Base-by-base conservation (phyloP, 2,329 filamentous ascomycete genomes). In the Fusarium vanettenii region DNA sequence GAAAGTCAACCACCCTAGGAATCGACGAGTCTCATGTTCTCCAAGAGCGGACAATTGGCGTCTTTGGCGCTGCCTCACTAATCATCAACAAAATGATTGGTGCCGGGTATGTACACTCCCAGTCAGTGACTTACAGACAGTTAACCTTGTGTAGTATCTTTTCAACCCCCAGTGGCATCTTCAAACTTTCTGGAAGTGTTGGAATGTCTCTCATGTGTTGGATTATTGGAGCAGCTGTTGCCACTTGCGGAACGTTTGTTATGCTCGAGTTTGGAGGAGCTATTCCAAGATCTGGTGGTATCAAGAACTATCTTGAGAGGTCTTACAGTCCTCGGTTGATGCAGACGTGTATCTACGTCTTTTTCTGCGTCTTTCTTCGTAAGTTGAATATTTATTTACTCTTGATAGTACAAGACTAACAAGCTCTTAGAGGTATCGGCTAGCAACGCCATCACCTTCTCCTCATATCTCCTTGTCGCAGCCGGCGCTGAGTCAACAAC, bases 81-180 rank as follows among this genome's bases (percentile, higher is more conserved):
- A 70, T 78, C 11, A 70, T 76, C 31, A 78, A 78, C 20, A 78
- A 78, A 41, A 78, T 78, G 13, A 76, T 78, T 14, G 76, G 76
- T 11, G 67, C 76, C 13, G 75, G 76, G 75, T 76, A 60, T 20
- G 64, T 35, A 6, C 22, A 66, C 22, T 5, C 18, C 18, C 20
- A 25, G 43, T n/a, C 5, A 11, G n/a, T 5, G 39, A 20, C 39
- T 20, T 13, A 13, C n/a, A 20, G 10, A 6, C 22, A 3, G 4
- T 48, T 66, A 29, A 64, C 27, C 3, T 3, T 11, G 11, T 11
- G 13, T 14, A 78, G 76, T 11, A 78, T 79, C 55, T 79, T 79
- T 37, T 77, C 76, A 2, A 79, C 77, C 1, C 76, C 76, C 1
- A 70, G 69, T 16, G 72, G 69, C 3, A 77, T 78, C 13, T 70